Evolutionary conservation across 805 yeast species (phyloP).

Genomic region (Saccharomycopsis oosterbeekiorum): DNA sequence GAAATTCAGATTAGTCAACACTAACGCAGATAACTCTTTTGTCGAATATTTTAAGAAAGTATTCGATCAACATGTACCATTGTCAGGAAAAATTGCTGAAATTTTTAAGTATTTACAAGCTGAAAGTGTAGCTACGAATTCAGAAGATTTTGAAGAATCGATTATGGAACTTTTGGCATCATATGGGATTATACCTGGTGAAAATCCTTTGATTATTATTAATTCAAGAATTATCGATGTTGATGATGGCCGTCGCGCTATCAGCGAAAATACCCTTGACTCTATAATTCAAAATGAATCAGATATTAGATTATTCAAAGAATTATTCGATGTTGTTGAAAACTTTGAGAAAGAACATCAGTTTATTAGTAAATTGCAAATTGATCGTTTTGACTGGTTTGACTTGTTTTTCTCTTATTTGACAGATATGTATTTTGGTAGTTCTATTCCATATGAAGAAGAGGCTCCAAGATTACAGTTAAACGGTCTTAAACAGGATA

Average conservation of each 20-base stretch:
- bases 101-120: background rate
- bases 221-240: conserved; percentile 46
- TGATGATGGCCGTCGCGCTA: conserved; percentile 22
- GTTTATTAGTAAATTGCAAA: conserved; percentile 12
- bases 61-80: background rate
- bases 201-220: conserved; percentile 27
- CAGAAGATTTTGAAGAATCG: conserved; percentile 16
- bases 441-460: conserved; percentile 1
- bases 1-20: conserved; percentile 32
- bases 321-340: conserved; percentile 21
- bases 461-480: conserved; percentile 13
- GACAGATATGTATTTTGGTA: conserved; percentile 33
- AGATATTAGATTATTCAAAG: conserved; percentile 32
- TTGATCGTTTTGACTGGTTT: conserved; percentile 31
- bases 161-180: conserved; percentile 13
- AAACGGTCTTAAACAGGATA: conserved; percentile 1
- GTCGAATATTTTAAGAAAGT: conserved; percentile 16
- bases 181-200: background rate
- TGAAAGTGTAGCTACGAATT: background rate
- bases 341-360: conserved; percentile 19
- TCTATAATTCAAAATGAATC: conserved; percentile 39
- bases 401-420: conserved; percentile 37
- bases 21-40: conserved; percentile 18
- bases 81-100: background rate
- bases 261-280: conserved; percentile 22